Conservation (phyloP, 768 basidiomycete species). For the Lactifluus volemus region DNA sequence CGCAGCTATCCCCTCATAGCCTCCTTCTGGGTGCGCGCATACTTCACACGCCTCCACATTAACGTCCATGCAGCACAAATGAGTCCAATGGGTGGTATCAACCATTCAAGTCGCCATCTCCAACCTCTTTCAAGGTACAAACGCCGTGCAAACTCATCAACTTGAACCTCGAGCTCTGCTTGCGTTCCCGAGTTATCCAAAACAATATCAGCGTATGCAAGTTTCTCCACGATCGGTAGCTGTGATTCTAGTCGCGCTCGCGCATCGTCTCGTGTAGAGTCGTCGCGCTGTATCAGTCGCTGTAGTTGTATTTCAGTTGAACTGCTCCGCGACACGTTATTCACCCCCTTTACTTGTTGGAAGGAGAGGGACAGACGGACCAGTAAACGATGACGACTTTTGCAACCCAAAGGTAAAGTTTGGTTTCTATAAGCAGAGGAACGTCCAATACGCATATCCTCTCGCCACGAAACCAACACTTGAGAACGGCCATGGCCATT, state of each 20-base stretch:
- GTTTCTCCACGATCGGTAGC: conserved; percentile 68
- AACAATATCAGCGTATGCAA: conserved; percentile 76
- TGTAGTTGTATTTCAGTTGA: conserved; percentile 77
- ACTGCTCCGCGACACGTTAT: conserved; percentile 32
- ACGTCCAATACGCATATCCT: conserved; percentile 82
- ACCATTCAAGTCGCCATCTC: conserved; percentile 55
- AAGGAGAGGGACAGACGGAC: conserved; percentile 35
- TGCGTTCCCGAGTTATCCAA: conserved; percentile 82
- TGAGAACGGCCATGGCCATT: conserved; percentile 62
- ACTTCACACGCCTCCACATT: conserved; percentile 28
- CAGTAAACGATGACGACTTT: conserved; percentile 87
- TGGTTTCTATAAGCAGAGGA: conserved; percentile 85
- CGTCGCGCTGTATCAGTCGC: conserved; percentile 72
- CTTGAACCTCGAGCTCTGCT: conserved; percentile 52
- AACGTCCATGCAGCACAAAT: conserved; percentile 37
- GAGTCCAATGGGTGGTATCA: conserved; percentile 46
- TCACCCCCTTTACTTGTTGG: too few species aligned
- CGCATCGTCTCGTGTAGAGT: conserved; percentile 57
- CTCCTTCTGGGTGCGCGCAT: not conserved
- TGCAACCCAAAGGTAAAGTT: conserved; percentile 76
- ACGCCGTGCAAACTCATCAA: conserved; percentile 36
- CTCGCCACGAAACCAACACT: conserved; percentile 69
- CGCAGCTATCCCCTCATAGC: not conserved
- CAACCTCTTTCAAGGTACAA: conserved; percentile 41
- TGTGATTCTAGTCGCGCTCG: conserved; percentile 70